Conservation (phyloP, 2,329 filamentous ascomycete genomes). For the Fonsecaea erecta region DNA sequence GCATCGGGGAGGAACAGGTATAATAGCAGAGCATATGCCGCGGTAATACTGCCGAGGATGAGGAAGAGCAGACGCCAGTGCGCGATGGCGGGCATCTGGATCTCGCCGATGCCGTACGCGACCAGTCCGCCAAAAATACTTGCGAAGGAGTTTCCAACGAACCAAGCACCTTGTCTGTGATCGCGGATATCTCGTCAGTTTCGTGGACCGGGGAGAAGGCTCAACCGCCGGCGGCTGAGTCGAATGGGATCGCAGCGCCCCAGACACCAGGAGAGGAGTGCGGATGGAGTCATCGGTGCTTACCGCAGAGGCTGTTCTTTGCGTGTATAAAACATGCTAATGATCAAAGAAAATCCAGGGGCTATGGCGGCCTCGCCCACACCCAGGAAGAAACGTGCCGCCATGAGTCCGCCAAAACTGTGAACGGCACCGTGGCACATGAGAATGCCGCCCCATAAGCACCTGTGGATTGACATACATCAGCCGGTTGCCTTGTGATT, state of each 20-base stretch:
- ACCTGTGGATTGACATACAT: background rate
- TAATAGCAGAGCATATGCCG: constrained; percentile 36
- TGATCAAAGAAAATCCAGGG: constrained; percentile 46
- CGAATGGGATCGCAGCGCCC: background rate
- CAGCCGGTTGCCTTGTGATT: background rate
- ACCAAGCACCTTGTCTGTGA: constrained; percentile 44
- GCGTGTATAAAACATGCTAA: constrained; percentile 48
- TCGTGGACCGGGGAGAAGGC: background rate
- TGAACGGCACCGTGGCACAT: constrained; percentile 43
- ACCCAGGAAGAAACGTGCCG: constrained; percentile 51
- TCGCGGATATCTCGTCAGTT: background rate
- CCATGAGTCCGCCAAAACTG: constrained; percentile 45
- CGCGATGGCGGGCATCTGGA: constrained; percentile 44
- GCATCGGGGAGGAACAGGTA: constrained; percentile 56
- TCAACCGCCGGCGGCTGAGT: too few relatives aligned
- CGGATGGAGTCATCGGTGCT: background rate
- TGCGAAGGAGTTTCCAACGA: constrained; percentile 43
- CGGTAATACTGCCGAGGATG: constrained; percentile 43
- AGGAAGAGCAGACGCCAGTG: constrained; percentile 60
- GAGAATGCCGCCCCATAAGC: constrained; percentile 43
- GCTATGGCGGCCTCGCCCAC: constrained; percentile 47
- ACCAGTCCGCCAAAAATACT: constrained; percentile 51
- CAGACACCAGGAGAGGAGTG: background rate
- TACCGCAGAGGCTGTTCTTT: constrained; percentile 42
- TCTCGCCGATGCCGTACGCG: constrained; percentile 50